Base-by-base conservation (phyloP, 2,329 filamentous ascomycete genomes). In the Penicillium sp. region DNA sequence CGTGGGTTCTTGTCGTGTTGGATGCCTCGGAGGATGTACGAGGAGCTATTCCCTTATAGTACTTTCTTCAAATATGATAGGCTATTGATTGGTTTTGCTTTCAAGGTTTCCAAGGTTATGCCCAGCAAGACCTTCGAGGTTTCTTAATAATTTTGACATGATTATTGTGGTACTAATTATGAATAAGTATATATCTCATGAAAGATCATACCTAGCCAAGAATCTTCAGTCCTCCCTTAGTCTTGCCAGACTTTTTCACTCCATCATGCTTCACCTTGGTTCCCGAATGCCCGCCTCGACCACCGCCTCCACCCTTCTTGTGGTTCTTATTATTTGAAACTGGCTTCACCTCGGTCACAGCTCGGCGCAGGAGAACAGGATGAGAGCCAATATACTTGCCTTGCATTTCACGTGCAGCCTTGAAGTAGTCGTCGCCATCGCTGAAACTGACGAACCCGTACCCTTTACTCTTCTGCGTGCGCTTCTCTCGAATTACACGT, bases 351-450 rank as follows among this genome's bases (percentile, higher is more conserved):
- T 98, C 93, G 6, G 93, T 96, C 65, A 89, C 96, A 64, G 91
- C 92, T 74, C 95, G 91, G 75, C 90, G 88, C 65, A 98, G 85
- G 26, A 91, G 81, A 27, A 97, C 91, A 0, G 95, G 95, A 75
- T 98, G 95, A 73, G 92, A 97, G 69, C 96, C 93, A 72, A 99
- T 98, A 77, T 99, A 99, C 79, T 99, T 98, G 67, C 93, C 93
- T 70, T 97, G 91, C 95, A 98, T 98, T 79, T 98, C 93, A 78
- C 95, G 92, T 68, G 92, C 93, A 1, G 95, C 93, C 69, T 91
- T 87, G 81, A 99, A 98, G 74, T 96, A 98, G 70, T 97, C 93
- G 74, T 99, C 95, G 29, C 92, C 91, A 71, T 97, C 91, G 68
- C 88, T 89, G 78, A 99, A 98, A 75, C 91, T 95, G 55, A 99